These are phyloP conservation scores for Candida broadrunensis DNA, from an alignment of 805 yeast species.

Conservation along the genomic window DNA sequence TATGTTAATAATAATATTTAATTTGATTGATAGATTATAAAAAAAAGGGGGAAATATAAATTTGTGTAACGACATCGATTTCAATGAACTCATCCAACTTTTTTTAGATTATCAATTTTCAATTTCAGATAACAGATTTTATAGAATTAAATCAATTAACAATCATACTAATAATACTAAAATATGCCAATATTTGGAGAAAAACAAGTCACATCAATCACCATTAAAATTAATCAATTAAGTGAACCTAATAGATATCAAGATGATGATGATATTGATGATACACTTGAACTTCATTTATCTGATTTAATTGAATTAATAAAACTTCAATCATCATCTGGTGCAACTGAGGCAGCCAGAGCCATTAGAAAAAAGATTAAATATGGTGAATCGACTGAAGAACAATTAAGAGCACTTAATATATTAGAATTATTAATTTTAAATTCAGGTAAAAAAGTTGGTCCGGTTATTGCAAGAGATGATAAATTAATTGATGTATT, in stretches of 20 bases:
- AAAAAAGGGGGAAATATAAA: no score
- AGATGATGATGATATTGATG: slow-evolving; percentile 37
- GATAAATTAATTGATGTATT: slow-evolving; percentile 64
- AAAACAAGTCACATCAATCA: slow-evolving; percentile 68
- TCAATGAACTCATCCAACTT: no score
- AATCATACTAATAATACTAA: no score
- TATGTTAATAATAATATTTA: no score
- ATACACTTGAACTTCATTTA: slow-evolving; percentile 43
- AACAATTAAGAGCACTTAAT: slow-evolving; percentile 63
- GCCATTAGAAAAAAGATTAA: slow-evolving; percentile 86
- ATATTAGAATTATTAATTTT: slow-evolving; percentile 37
- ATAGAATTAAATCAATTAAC: no score
- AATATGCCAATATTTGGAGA: slow-evolving; percentile 35
- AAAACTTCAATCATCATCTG: slow-evolving; percentile 30
- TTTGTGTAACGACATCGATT: no score
- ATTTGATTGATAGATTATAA: no score
- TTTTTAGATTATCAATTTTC: no score
- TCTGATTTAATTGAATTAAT: slow-evolving; percentile 57
- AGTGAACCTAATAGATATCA: slow-evolving; percentile 39
- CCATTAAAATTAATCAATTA: slow-evolving; percentile 58
- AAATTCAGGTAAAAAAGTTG: slow-evolving; percentile 43
- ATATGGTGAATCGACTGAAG: slow-evolving; percentile 61
- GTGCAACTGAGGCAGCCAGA: slow-evolving; percentile 77
- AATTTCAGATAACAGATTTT: no score
- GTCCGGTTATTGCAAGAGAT: slow-evolving; percentile 58